These are phyloP conservation scores for Colletotrichum karsti DNA, from an alignment of 2,329 filamentous ascomycete species.

Conservation along the genomic window DNA sequence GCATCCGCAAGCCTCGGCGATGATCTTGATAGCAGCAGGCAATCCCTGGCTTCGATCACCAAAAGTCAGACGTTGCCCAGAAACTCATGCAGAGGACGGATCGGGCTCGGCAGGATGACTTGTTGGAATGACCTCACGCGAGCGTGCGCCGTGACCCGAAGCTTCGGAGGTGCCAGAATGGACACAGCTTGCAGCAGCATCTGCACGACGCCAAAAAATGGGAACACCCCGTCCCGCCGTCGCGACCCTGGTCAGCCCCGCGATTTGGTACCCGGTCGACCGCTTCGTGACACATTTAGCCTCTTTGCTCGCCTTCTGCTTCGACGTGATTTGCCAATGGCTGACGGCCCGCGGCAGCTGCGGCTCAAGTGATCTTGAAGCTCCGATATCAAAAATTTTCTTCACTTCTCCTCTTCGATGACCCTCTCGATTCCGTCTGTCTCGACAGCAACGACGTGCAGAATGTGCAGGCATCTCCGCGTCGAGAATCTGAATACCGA, in stretches of 20 bases:
- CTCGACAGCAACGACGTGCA: conserved; percentile 23
- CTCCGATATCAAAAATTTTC: conserved; percentile 22
- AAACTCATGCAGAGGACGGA: background rate
- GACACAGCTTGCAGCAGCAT: background rate
- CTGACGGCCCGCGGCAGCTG: conserved; percentile 20
- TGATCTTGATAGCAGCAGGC: conserved; percentile 17
- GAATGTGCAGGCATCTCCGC: background rate
- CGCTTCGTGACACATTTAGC: conserved; percentile 18
- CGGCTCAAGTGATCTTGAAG: conserved; percentile 16
- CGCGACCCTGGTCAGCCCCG: conserved; percentile 23
- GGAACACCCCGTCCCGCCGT: conserved; percentile 10
- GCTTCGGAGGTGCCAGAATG: conserved; percentile 20
- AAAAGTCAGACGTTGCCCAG: conserved; percentile 10
- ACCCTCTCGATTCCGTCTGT: background rate
- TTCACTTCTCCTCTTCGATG: conserved; percentile 1
- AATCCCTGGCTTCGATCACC: conserved; percentile 1
- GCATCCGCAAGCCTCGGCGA: conserved; percentile 13
- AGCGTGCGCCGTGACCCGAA: conserved; percentile 11
- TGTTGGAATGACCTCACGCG: conserved; percentile 22
- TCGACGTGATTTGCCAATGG: conserved; percentile 24
- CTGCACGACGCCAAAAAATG: conserved; percentile 18
- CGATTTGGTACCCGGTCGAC: conserved; percentile 20
- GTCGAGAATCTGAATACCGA: background rate
- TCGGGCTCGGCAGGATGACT: conserved; percentile 13
- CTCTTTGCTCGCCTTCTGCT: conserved; percentile 14